Evolutionary conservation across 805 yeast genomes (phyloP).

Genomic region (Candida tallmaniae): DNA sequence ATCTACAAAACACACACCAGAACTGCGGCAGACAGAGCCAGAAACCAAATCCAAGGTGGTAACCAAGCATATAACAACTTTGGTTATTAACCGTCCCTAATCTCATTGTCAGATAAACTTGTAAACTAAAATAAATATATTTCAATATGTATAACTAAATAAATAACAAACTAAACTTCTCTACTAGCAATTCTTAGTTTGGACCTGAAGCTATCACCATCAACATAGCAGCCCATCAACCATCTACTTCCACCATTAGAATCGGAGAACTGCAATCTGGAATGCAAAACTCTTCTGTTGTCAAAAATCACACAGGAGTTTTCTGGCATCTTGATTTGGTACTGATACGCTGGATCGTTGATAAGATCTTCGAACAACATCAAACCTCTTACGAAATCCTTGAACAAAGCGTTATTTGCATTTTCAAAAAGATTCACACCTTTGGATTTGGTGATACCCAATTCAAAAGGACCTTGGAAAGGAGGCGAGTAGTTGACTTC

Average conservation of each 20-base stretch:
- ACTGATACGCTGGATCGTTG: conserved; percentile 49
- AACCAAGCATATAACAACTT: conserved; percentile 9
- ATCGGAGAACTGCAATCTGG: conserved; percentile 44
- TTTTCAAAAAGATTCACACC: conserved; percentile 25
- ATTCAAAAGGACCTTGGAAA: conserved; percentile 74
- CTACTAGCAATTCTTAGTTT: conserved; percentile 36
- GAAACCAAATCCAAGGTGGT: conserved; percentile 13
- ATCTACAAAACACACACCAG: conserved; percentile 27
- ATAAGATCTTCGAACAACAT: conserved; percentile 56
- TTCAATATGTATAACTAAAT: no score
- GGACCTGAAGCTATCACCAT: conserved; percentile 67
- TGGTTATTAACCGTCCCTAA: not conserved
- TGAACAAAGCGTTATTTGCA: conserved; percentile 38
- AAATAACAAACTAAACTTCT: not conserved
- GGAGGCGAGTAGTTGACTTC: conserved; percentile 77
- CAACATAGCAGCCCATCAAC: conserved; percentile 74
- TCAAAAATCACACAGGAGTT: conserved; percentile 64
- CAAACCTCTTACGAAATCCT: conserved; percentile 57
- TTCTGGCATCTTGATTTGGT: conserved; percentile 50
- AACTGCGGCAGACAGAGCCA: conserved; percentile 11
- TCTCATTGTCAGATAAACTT: no score
- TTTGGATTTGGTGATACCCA: conserved; percentile 37
- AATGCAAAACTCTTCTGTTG: conserved; percentile 67
- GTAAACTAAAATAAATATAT: no score
- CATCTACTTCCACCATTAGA: conserved; percentile 53